Evolutionary conservation across 768 basidiomycete species (phyloP), one percentile per base, ranked within the genome.

Genomic region (Pseudohyphozyma bogoriensis): DNA sequence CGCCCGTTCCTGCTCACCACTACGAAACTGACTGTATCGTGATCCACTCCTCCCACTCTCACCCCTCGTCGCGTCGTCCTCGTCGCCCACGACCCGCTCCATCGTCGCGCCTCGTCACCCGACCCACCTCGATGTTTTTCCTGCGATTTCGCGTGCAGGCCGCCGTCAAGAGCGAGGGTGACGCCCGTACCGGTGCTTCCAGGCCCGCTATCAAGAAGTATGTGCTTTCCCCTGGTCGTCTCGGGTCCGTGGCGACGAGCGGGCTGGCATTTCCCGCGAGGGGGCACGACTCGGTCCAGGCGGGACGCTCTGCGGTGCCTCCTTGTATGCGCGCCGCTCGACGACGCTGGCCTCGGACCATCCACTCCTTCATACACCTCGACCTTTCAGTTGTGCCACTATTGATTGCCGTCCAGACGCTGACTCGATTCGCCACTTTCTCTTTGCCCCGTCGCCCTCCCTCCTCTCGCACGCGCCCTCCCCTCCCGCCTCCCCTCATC

Each of bases 181-280:
- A 86, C 39, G 76, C 78, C 31, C 82, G 85, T 50, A 67, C 76
- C 56, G 88, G 87, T 61, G 88, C 88, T 40, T 89, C 87, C 18
- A 80, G 89, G 51, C 75, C 77, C 26, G 79, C 79, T 10, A 85
- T 91, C 74, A 92, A 91, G 82, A 87, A 87, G 80, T 86, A 59
- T 66, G 80, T 81, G 42, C 22, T 12, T 9, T 28, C 6, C 2
- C 22, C 12, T 24, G 9, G n/a, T 39, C 37, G 11, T 9, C 42
- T n/a, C 42, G 42, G 8, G 22, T 44, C 22, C 42, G 26, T 3
- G 22, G 11, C 31, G 15, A 44, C 42, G 29, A 2, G 15, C 9
- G 39, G 9, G 52, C 10, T 6, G 11, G 8, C 28, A 12, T 13
- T 6, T 18, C 22, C 15, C 24, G 2, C 12, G 32, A 24, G 26